Evolutionary conservation across 345 rosid genomes (phyloP).

Genomic region (Reutealis trisperma): DNA sequence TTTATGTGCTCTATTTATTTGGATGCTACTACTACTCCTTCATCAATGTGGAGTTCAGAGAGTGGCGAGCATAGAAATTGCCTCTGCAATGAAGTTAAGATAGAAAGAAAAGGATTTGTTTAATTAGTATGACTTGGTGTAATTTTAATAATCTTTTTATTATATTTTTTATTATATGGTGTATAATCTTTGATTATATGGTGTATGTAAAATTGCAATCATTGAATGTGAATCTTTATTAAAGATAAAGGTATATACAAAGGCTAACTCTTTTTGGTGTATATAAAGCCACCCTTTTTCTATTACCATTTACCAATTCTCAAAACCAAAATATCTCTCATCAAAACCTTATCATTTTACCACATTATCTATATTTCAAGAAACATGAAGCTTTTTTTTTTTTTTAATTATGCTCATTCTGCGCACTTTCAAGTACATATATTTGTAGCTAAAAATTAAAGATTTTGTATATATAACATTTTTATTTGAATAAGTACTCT

Average conservation of each 20-base stretch:
- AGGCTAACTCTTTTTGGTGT: neutral
- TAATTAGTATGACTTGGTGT: too few relatives aligned
- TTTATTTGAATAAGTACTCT: neutral
- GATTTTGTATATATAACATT: too few relatives aligned
- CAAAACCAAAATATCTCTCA: neutral
- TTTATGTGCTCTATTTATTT: too few relatives aligned
- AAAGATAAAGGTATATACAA: constrained; percentile 6
- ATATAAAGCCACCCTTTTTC: neutral
- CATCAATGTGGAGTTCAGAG: too few relatives aligned
- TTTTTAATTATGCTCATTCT: constrained; percentile 24
- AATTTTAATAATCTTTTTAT: too few relatives aligned
- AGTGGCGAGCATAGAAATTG: too few relatives aligned
- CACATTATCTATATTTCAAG: neutral
- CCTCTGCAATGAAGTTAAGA: too few relatives aligned
- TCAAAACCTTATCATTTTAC: constrained; percentile 18
- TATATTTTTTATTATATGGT: too few relatives aligned
- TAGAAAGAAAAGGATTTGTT: too few relatives aligned
- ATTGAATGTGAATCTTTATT: constrained; percentile 14
- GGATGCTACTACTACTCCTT: too few relatives aligned
- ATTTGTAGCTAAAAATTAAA: neutral
- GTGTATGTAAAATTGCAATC: too few relatives aligned
- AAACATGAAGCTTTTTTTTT: constrained; percentile 34
- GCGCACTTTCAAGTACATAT: constrained; percentile 28
- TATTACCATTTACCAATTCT: neutral
- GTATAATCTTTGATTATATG: too few relatives aligned